These are phyloP conservation scores for Trebouxia sp. DNA, from an alignment of 139 green algal species.

Conservation along the genomic window DNA sequence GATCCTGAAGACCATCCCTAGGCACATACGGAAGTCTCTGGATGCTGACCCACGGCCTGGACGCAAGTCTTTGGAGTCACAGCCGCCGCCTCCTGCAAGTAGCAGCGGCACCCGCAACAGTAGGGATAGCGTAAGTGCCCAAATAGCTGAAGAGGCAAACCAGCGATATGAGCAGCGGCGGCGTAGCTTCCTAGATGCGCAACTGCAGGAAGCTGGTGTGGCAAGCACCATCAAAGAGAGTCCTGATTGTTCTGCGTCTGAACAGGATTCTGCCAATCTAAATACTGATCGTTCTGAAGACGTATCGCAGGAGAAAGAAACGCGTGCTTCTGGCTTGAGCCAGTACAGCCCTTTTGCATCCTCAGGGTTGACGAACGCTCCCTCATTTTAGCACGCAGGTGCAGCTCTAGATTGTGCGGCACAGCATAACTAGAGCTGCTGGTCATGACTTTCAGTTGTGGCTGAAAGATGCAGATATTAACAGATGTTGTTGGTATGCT, in stretches of 20 bases:
- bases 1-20: neutral
- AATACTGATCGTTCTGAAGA: neutral
- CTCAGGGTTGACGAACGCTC: neutral
- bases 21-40: neutral
- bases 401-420: no score
- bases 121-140: neutral
- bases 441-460: no score
- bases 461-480: no score
- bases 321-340: neutral
- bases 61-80: conserved; percentile 8
- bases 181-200: neutral
- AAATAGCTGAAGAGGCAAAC: neutral
- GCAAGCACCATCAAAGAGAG: neutral
- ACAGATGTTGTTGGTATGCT: no score
- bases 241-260: neutral
- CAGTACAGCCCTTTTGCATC: conserved; percentile 8
- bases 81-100: neutral
- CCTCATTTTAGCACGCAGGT: neutral
- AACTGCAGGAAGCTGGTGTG: neutral
- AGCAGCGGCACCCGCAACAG: conserved; percentile 26
- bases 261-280: neutral
- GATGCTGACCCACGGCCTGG: neutral
- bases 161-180: neutral
- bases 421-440: no score
- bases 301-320: neutral